These are phyloP conservation scores for Phyllosticta ampelicida DNA, from an alignment of 2,329 filamentous ascomycete genomes.

Conservation along the genomic window DNA sequence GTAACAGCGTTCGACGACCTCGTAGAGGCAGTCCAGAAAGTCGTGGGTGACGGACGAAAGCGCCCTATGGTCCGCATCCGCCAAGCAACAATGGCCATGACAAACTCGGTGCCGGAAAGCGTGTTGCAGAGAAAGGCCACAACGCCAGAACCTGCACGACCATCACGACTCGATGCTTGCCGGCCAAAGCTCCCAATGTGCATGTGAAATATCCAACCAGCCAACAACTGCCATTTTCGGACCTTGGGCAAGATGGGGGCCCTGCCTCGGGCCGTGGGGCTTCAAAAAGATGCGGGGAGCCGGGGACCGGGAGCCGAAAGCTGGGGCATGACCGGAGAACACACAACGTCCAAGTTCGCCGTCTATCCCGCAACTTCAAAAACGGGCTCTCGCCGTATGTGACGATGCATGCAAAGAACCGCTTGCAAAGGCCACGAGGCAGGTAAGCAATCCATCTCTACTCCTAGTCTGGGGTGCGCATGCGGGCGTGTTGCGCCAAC, in stretches of 20 bases:
- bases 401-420: not conserved
- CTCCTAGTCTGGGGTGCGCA: not conserved
- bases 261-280: not conserved
- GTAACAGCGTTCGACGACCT: constrained; percentile 20
- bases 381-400: not conserved
- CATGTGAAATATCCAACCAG: not conserved
- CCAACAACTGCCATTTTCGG: not conserved
- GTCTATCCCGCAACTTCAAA: not conserved
- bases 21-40: constrained; percentile 16
- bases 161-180: not conserved
- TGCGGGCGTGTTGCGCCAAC: not conserved
- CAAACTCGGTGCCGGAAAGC: constrained; percentile 15
- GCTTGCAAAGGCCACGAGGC: not conserved
- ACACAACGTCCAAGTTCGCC: not conserved
- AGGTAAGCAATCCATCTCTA: not conserved
- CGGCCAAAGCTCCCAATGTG: not conserved
- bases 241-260: not conserved
- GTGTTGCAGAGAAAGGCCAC: constrained; percentile 12
- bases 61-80: constrained; percentile 21
- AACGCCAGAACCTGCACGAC: constrained; percentile 3
- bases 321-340: not conserved
- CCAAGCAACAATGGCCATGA: constrained; percentile 14
- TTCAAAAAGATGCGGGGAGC: not conserved
- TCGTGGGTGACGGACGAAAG: constrained; percentile 18
- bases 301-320: not conserved